Conservation (phyloP, 768 basidiomycete genomes). For the Suillus cothurnatus region DNA sequence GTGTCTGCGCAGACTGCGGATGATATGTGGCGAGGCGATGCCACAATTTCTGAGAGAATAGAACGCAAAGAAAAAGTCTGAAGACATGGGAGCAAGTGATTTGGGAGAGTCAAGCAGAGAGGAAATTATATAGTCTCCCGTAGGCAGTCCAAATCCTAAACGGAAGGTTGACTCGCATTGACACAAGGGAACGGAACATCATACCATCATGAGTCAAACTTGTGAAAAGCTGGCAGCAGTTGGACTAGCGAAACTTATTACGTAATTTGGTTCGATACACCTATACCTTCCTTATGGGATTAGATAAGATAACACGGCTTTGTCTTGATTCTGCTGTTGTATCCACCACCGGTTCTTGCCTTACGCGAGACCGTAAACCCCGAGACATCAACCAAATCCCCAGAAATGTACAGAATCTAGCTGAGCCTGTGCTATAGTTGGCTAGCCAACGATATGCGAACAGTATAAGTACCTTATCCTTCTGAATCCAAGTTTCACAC, state of each 20-base stretch:
- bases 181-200: background rate
- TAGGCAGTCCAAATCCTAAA: background rate
- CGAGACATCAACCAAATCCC: background rate
- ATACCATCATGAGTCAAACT: background rate
- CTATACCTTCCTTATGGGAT: background rate
- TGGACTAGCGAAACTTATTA: background rate
- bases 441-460: background rate
- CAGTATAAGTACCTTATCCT: conserved; percentile 5
- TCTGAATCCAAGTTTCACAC: background rate
- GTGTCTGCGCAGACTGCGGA: background rate
- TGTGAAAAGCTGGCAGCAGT: too few species aligned
- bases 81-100: background rate
- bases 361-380: background rate
- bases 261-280: background rate
- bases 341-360: background rate
- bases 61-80: background rate
- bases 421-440: background rate
- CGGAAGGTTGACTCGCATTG: conserved; percentile 1
- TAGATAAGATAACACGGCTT: background rate
- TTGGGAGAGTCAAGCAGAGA: background rate
- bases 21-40: background rate
- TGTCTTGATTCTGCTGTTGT: too few species aligned
- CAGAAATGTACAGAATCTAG: conserved; percentile 12
- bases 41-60: background rate
- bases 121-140: background rate